Evolutionary conservation across 2,329 filamentous ascomycete species (phyloP).

Genomic region (Pseudogymnoascus sp.): DNA sequence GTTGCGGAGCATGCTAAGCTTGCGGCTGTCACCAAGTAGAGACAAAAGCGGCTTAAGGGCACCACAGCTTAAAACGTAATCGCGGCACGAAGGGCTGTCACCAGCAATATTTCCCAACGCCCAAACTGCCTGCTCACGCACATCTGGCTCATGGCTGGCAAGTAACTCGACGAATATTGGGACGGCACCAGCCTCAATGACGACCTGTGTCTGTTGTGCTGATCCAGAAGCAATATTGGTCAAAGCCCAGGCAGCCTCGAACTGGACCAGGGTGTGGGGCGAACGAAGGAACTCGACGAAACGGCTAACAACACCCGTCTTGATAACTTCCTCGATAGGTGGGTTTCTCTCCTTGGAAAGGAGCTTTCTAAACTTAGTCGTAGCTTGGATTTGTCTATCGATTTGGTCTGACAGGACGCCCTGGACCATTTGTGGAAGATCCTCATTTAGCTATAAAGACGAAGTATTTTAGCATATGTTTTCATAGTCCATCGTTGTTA

Average conservation of each 20-base stretch:
- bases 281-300: slow-evolving; percentile 98
- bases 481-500: slow-evolving; percentile 7
- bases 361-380: slow-evolving; percentile 96
- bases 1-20: slow-evolving; percentile 98
- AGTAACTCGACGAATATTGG: slow-evolving; percentile 97
- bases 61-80: slow-evolving; percentile 88
- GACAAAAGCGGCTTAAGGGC: slow-evolving; percentile 84
- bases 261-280: slow-evolving; percentile 95
- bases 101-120: slow-evolving; percentile 97
- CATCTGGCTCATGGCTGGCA: slow-evolving; percentile 92
- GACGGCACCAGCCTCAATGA: slow-evolving; percentile 95
- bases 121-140: slow-evolving; percentile 97
- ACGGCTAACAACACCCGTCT: slow-evolving; percentile 93
- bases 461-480: slow-evolving; percentile 14
- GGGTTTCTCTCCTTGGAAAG: slow-evolving; percentile 98
- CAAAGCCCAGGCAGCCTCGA: slow-evolving; percentile 96
- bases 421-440: slow-evolving; percentile 95
- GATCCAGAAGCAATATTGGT: slow-evolving; percentile 99
- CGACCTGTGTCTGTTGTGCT: slow-evolving; percentile 94
- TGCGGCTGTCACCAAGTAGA: slow-evolving; percentile 92
- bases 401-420: slow-evolving; percentile 99
- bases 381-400: slow-evolving; percentile 93
- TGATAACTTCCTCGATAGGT: slow-evolving; percentile 97
- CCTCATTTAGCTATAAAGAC: slow-evolving; percentile 73
- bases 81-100: slow-evolving; percentile 93